These are phyloP conservation scores for Solanum tarijense DNA, from an alignment of 257 asterid species.

Conservation along the genomic window DNA sequence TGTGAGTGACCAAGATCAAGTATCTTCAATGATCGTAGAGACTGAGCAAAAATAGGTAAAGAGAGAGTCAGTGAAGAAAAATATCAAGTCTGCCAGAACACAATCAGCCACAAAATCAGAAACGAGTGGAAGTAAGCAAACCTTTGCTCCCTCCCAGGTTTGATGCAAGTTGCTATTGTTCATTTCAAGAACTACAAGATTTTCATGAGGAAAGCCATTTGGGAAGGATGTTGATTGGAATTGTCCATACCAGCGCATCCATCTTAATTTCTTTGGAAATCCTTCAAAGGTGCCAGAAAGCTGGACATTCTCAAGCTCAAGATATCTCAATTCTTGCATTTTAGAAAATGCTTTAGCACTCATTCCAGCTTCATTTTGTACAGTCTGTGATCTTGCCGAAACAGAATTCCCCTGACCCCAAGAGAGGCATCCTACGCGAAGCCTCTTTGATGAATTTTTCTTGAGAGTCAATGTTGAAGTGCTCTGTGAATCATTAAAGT, in stretches of 20 bases:
- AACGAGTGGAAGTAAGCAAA: not conserved
- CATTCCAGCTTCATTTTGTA: not conserved
- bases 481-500: not conserved
- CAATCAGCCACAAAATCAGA: not conserved
- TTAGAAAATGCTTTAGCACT: not conserved
- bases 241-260: not conserved
- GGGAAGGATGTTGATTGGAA: not conserved
- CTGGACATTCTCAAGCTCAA: slow-evolving; percentile 1
- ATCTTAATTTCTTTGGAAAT: slow-evolving; percentile 7
- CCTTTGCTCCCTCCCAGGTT: slow-evolving; percentile 10
- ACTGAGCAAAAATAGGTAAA: not conserved
- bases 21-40: slow-evolving; percentile 3
- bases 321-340: not conserved
- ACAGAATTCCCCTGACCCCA: not conserved
- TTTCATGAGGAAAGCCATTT: not conserved
- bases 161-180: slow-evolving; percentile 1
- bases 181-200: slow-evolving; percentile 10
- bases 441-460: not conserved
- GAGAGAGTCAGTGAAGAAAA: not conserved
- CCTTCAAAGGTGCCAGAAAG: not conserved
- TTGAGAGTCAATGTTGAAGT: not conserved
- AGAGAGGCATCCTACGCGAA: not conserved
- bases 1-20: slow-evolving; percentile 7
- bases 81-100: not conserved
- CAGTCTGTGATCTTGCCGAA: not conserved